These are phyloP conservation scores for Suaeda aralocaspica DNA, from an alignment of 148 eudicot species.

Conservation along the genomic window DNA sequence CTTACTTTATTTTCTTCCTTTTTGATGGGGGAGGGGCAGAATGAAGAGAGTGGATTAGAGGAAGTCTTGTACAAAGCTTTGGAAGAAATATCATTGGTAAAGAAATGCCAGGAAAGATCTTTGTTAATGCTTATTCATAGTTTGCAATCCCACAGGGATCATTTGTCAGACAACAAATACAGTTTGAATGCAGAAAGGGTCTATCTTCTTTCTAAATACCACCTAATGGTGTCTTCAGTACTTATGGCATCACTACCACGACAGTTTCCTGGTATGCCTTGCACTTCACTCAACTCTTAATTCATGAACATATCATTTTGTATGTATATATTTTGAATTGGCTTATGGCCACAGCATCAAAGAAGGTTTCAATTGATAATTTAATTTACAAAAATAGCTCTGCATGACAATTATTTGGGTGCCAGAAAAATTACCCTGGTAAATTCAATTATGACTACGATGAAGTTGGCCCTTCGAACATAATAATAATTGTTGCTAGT, in stretches of 20 bases:
- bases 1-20: conserved; percentile 12
- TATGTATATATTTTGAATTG: neutral
- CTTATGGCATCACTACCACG: conserved; percentile 83
- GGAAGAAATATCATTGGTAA: conserved; percentile 69
- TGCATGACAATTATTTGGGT: no score
- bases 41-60: conserved; percentile 51
- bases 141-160: conserved; percentile 42
- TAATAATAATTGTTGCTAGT: no score
- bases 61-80: conserved; percentile 60
- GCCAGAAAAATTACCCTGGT: no score
- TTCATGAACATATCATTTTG: neutral
- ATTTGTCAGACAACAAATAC: conserved; percentile 28
- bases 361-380: neutral
- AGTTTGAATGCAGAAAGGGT: conserved; percentile 34
- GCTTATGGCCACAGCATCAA: neutral
- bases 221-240: conserved; percentile 72
- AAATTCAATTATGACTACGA: no score
- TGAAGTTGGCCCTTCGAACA: no score
- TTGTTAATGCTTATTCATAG: conserved; percentile 53
- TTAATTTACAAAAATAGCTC: neutral
- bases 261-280: conserved; percentile 75
- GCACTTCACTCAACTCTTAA: neutral
- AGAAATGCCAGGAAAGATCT: conserved; percentile 73
- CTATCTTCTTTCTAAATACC: conserved; percentile 62
- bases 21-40: conserved; percentile 32